Evolutionary conservation across 768 basidiomycete species (phyloP), one percentile per base, ranked within the genome.

Genomic region (Rubroboletus pulcherrimus): DNA sequence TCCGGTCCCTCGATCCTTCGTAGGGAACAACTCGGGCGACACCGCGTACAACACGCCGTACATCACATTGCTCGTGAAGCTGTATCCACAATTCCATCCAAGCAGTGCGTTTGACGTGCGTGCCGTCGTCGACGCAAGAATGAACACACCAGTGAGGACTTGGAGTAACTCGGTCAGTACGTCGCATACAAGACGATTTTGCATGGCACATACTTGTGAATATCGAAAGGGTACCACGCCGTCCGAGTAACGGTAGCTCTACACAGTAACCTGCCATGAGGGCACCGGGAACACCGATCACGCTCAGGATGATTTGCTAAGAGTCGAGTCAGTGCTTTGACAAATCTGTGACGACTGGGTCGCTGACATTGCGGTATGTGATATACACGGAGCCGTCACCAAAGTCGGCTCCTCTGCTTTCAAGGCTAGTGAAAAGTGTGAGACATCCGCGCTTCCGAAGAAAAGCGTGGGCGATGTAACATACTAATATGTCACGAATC

Each of bases 341-440:
- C 15, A 35, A 4, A 35, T 10, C 11, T 5, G 14, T 10, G 15
- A 41, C 17, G 24, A 45, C 2, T 5, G 8, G n/a, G 14, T 15
- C 1, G 57, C 64, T 39, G 61, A 85, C 85, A 55, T 90, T 90
- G 19, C 88, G 81, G 60, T 91, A 91, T 0, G 87, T 87, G 60
- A 84, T 85, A 60, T 87, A 82, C 4, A 83, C 68, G 5, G 85
- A 86, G 0, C 82, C 79, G 55, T 89, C 87, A 2, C 87, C 87
- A 50, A 88, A 87, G 49, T 82, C 69, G 0, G 85, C 82, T 8
- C 88, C 89, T 42, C 85, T 77, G n/a, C 74, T 84, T 19, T 79
- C 70, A 31, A 89, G 78, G 65, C 86, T 87, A 49, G 49, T 56
- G 52, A 46, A 21, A 50, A 43, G 55, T 6, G n/a, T 33, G 7